Base-by-base conservation (phyloP, 768 basidiomycete genomes). In the Cyclocybe aegerita region DNA sequence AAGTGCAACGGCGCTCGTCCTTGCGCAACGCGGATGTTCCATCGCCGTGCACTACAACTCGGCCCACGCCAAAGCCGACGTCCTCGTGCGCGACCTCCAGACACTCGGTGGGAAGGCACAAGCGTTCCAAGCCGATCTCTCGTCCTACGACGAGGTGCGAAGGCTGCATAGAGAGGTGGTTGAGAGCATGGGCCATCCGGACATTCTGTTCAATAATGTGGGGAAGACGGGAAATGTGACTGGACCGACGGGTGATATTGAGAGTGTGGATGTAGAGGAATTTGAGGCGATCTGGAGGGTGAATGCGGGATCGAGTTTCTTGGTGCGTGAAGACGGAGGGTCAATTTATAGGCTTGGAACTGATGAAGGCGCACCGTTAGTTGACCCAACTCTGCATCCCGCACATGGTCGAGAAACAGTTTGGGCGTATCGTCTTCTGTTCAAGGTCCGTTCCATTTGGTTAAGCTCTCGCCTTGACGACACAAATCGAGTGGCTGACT, bases 11-110 rank as follows among this genome's bases (percentile, higher is more conserved):
- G 77, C 80, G 0, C 60, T 74, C 14, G 63, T 69, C 4, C 67
- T 82, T 10, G 81, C 76, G 6, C 61, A 63, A 5, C 68, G 56
- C n/a, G 78, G 78, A 6, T 72, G 71, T 44, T 69, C 65, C 23
- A 74, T 81, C 54, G 81, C 80, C 6, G 70, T 82, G 15, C 80
- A 82, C 61, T 81, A 79, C 62, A 65, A 73, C 49, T 61, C 71
- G 2, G 64, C 74, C 8, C 55, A 62, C 30, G 63, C 50, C 0
- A 68, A 66, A 38, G 79, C 79, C 0, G 61, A 68, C 0, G 64
- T 63, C 5, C 68, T 80, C 5, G 73, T 77, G n/a, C 31, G 54
- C 2, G 65, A 75, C 39, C 56, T 81, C 2, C 52, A 56, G 17
- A 41, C 59, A 1, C 50, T 64, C 0, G 72, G 68, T 31, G 70